Conservation (phyloP, 2,329 filamentous ascomycete genomes). For the Fusarium aywerte region DNA sequence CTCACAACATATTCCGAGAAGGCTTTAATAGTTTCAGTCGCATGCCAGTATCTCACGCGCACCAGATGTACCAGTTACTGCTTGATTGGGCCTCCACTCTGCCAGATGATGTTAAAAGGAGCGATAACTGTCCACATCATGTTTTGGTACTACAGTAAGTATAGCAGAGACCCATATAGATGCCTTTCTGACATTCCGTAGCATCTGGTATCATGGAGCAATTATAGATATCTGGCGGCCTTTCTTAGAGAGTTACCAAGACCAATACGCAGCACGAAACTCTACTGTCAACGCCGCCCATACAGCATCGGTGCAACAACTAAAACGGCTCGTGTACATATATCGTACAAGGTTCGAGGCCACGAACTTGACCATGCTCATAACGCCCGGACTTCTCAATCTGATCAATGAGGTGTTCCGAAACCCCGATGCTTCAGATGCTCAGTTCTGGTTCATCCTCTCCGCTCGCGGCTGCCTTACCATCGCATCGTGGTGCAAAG, state of each 20-base stretch:
- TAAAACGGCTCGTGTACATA: conserved; percentile 1
- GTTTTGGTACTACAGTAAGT: conserved; percentile 22
- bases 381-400: not conserved
- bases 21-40: not conserved
- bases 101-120: conserved; percentile 2
- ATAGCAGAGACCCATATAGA: accelerated
- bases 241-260: not conserved
- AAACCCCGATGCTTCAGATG: not conserved
- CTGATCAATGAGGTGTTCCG: conserved; percentile 15
- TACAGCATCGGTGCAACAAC: not conserved
- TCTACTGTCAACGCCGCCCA: not conserved
- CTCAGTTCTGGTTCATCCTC: conserved; percentile 15
- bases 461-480: not conserved
- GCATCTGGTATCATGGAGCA: conserved; percentile 16
- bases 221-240: conserved; percentile 22
- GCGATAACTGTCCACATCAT: conserved; percentile 1
- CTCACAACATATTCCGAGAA: not conserved
- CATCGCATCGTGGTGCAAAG: conserved; percentile 19
- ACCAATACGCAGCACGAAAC: accelerated
- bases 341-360: conserved; percentile 20
- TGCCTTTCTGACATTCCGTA: not conserved
- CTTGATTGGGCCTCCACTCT: conserved; percentile 2
- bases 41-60: not conserved
- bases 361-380: conserved; percentile 14
- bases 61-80: not conserved